Evolutionary conservation across 2,329 filamentous ascomycete species (phyloP), one percentile per base, ranked within the genome.

Genomic region (Neophaeococcomyces mojaviensis): DNA sequence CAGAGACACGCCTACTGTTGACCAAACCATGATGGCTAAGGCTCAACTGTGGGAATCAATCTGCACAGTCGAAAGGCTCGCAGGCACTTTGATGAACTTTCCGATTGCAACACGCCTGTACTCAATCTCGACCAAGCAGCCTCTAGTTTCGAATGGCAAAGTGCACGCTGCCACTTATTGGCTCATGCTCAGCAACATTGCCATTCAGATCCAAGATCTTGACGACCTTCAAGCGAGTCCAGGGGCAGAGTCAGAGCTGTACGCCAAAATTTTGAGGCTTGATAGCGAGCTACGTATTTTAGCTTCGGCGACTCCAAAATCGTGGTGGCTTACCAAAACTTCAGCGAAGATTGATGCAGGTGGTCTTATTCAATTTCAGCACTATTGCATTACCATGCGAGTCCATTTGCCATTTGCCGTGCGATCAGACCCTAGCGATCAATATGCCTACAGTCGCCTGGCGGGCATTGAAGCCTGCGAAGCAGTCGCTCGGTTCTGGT

Each of bases 61-160:
- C 4, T 65, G 61, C 47, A 55, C 56, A 10, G 49, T 58, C 2
- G 63, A 67, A 16, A 51, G 63, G 31, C 42, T 68, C 3, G 41
- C 53, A 2, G 58, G 58, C 1, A 61, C 63, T 57, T 51, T 65
- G 16, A 56, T 63, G 37, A 67, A 66, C 47, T 47, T 67, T 4
- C 64, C 64, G 10, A 52, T 61, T n/a, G 59, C 54, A 12, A 66
- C 63, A 7, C 49, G 50, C 24, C 53, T 51, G 24, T 59, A 59
- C 44, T 33, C 55, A 47, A 20, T 34, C 3, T 13, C 50, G 22
- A 26, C 32, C 20, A 12, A 18, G 2, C 37, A 42, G 26, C 22
- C 40, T 3, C 32, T 46, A 26, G 32, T 16, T 16, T 18, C 44
- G 31, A 32, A 50, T 31, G 50, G 48, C 13, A 30, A 30, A 5